A percentile compares a stretch with the other conserved stretches of the same genome.
These are phyloP conservation scores for Auriscalpium vulgare DNA, from an alignment of 768 basidiomycete species.

Conservation along the genomic window DNA sequence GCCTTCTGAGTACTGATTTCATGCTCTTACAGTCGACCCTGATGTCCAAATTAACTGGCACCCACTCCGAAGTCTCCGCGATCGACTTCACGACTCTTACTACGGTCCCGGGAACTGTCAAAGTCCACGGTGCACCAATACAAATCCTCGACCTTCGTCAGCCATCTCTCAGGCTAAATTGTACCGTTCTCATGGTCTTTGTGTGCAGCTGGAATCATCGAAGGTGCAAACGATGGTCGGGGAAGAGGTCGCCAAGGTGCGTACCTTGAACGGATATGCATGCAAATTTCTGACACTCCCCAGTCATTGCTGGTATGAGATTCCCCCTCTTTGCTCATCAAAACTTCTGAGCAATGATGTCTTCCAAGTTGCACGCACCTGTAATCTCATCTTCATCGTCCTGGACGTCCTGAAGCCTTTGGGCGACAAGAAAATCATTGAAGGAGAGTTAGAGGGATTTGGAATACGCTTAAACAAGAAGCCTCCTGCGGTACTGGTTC, in stretches of 20 bases:
- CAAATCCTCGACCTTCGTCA: constrained; percentile 88
- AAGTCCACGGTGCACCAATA: constrained; percentile 93
- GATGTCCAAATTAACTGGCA: constrained; percentile 95
- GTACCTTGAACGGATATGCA: constrained; percentile 19
- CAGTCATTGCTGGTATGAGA: constrained; percentile 70
- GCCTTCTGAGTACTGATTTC: constrained; percentile 4
- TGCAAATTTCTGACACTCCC: constrained; percentile 14
- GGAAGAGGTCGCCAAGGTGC: constrained; percentile 90
- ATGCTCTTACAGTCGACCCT: constrained; percentile 59
- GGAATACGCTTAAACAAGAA: constrained; percentile 94
- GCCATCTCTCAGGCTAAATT: constrained; percentile 20
- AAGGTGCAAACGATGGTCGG: constrained; percentile 93
- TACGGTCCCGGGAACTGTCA: constrained; percentile 90
- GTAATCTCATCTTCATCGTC: constrained; percentile 97
- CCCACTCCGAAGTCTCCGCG: constrained; percentile 90
- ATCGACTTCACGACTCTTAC: constrained; percentile 97
- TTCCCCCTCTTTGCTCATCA: background rate
- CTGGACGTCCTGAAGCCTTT: constrained; percentile 98
- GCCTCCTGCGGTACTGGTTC: constrained; percentile 78
- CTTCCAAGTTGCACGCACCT: constrained; percentile 83
- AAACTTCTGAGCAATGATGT: constrained; percentile 7
- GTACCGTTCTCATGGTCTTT: constrained; percentile 10
- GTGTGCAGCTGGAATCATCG: constrained; percentile 83
- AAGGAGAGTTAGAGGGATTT: constrained; percentile 93
- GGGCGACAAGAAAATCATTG: constrained; percentile 87